Conservation (phyloP, 345 rosid species). For the Eucalyptus paniculata region DNA sequence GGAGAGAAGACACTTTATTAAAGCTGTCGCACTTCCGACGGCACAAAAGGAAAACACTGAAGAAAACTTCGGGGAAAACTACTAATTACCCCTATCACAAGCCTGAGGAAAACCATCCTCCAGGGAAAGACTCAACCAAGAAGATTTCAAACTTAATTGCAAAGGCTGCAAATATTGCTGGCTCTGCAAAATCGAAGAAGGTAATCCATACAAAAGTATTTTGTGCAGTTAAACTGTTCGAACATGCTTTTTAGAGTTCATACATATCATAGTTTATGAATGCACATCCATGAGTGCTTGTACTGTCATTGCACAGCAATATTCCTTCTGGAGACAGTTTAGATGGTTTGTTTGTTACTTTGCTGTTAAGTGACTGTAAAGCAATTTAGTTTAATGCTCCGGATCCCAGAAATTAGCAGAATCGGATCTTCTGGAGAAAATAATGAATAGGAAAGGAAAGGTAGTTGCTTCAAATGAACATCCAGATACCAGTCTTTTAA, state of each 20-base stretch:
- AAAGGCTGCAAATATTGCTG: conserved; percentile 77
- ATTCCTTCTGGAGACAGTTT: not conserved
- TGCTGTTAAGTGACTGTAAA: not conserved
- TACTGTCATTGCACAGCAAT: not conserved
- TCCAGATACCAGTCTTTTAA: not conserved
- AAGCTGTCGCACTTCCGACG: conserved; percentile 75
- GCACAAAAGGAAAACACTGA: conserved; percentile 78
- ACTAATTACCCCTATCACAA: conserved; percentile 71
- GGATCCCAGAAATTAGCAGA: not conserved
- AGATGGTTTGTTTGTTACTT: not conserved
- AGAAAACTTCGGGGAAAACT: conserved; percentile 61
- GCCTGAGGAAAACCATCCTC: conserved; percentile 90
- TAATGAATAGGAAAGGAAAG: not conserved
- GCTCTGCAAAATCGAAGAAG: conserved; percentile 86
- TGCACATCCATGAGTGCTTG: not conserved
- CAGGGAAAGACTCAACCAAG: conserved; percentile 82
- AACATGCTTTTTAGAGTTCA: not conserved
- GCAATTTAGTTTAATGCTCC: not conserved
- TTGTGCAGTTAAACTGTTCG: not conserved
- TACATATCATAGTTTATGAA: not conserved
- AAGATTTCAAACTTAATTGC: conserved; percentile 79
- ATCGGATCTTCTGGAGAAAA: not conserved
- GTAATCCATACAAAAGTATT: conserved; percentile 7
- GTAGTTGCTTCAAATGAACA: not conserved
- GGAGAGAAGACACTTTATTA: conserved; percentile 91